A percentile compares a stretch with the other conserved stretches of the same genome.
Conservation (phyloP, 2,329 filamentous ascomycete genomes). For the Aspergillus versicolor region DNA sequence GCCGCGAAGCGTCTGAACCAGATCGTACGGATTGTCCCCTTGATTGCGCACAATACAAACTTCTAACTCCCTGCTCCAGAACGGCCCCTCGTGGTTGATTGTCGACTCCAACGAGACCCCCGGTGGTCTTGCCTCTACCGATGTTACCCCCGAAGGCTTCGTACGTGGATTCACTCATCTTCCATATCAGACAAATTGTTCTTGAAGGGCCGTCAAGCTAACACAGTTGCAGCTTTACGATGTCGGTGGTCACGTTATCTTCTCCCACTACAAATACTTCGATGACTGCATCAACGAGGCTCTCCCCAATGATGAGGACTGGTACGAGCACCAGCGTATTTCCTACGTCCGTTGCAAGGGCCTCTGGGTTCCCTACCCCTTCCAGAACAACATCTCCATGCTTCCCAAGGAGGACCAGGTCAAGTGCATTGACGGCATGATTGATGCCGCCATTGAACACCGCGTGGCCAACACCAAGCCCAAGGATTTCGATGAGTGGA, state of each 20-base stretch:
- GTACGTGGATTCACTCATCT: constrained; percentile 59
- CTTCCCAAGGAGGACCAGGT: constrained; percentile 97
- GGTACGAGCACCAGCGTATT: constrained; percentile 97
- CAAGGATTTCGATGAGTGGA: constrained; percentile 98
- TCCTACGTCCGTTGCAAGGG: constrained; percentile 98
- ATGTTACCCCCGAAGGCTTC: constrained; percentile 93
- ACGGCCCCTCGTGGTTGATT: constrained; percentile 93
- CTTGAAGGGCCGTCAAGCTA: constrained; percentile 7
- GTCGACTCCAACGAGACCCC: constrained; percentile 88
- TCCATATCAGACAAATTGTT: not conserved
- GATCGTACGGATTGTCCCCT: constrained; percentile 60
- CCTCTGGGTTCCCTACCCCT: constrained; percentile 97
- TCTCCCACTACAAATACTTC: constrained; percentile 99
- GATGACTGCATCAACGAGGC: constrained; percentile 98
- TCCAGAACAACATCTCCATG: constrained; percentile 99
- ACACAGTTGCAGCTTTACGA: constrained; percentile 75
- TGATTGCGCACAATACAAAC: not conserved
- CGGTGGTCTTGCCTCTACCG: constrained; percentile 93
- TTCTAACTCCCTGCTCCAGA: constrained; percentile 52
- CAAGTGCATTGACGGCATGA: constrained; percentile 89
- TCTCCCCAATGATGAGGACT: constrained; percentile 88
- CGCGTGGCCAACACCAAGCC: constrained; percentile 89
- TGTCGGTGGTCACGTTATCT: constrained; percentile 97
- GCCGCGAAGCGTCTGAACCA: constrained; percentile 97
- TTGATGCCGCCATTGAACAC: constrained; percentile 85